Conservation (phyloP, 2,329 filamentous ascomycete genomes). For the Bipolaris oryzae region DNA sequence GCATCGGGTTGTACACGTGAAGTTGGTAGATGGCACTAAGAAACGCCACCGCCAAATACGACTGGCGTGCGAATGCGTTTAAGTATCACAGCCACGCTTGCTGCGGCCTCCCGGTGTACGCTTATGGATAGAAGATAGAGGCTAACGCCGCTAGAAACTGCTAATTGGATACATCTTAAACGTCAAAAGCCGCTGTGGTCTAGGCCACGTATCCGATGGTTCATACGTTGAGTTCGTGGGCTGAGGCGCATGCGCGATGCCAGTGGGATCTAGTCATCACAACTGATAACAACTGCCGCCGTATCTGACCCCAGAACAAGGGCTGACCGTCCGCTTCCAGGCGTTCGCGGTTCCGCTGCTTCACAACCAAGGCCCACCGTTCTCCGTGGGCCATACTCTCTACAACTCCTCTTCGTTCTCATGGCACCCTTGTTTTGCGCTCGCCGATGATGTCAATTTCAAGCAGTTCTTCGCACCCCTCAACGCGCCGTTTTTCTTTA, state of each 20-base stretch:
- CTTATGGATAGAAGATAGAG: constrained; percentile 2
- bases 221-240: neutral
- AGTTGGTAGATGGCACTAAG: neutral
- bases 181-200: neutral
- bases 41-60: constrained; percentile 3
- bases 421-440: constrained; percentile 3
- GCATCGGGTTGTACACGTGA: neutral
- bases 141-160: neutral
- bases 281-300: constrained; percentile 9
- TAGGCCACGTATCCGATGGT: neutral
- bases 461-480: constrained; percentile 5
- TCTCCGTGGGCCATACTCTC: neutral
- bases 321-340: constrained; percentile 3
- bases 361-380: constrained; percentile 4
- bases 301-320: neutral
- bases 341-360: neutral
- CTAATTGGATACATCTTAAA: constrained; percentile 4
- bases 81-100: constrained; percentile 5
- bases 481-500: constrained; percentile 7
- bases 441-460: constrained; percentile 12
- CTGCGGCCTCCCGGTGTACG: constrained; percentile 2
- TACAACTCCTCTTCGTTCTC: neutral
- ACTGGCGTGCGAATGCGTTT: neutral
- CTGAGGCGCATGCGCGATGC: constrained; percentile 1
- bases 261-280: neutral